Base-by-base conservation (phyloP, 192 early-diverging fungal species). In the Piromyces sp. region DNA sequence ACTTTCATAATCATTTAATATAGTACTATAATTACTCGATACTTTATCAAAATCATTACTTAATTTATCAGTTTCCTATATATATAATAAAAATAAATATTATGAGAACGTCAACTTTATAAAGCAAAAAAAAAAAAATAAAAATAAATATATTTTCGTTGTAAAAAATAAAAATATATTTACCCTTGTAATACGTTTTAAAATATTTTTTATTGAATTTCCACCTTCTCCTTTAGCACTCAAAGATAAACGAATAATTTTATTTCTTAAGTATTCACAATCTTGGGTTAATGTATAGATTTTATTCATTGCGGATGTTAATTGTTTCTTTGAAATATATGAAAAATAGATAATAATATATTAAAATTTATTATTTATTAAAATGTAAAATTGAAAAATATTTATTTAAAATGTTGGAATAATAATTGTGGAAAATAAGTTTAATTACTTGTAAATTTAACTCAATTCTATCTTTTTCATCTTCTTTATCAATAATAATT, bases 251-350 rank as follows among this genome's bases (percentile, higher is more conserved):
- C 90, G 86, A 82, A 91, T 91, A 9, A 91, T 88, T 82, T 91
- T 91, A 83, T 91, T 89, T n/a, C 90, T 84, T 80, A 91, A 81
- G 79, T 88, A 86, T 83, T 91, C 90, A 81, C 90, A 90, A 82
- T 91, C 90, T 80, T 89, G 89, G 16, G 82, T 31, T 17, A 91
- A 83, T 17, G 83, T 79, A 29, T 82, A 36, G 28, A 89, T 88
- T 80, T 84, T 87, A 22, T 86, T 83, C 42, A 83, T 79, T 15
- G 79, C 80, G 16, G 88, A 87, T 17, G 83, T 83, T 29, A 91
- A 22, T 80, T 87, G 82, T 83, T 86, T 83, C 88, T 89, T 30
- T 81, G 5, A 12, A 13, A 29, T 29, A 82, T 29, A 3, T 16
- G 13, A 14, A 38, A 14, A 14, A 38, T 13, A 14, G 14, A 14